A percentile compares a stretch with the other conserved stretches of the same genome.
phyloP scores from a whole-genome alignment of 176 grass and related monocot genomes.

The Tillandsia leiboldiana region DNA sequence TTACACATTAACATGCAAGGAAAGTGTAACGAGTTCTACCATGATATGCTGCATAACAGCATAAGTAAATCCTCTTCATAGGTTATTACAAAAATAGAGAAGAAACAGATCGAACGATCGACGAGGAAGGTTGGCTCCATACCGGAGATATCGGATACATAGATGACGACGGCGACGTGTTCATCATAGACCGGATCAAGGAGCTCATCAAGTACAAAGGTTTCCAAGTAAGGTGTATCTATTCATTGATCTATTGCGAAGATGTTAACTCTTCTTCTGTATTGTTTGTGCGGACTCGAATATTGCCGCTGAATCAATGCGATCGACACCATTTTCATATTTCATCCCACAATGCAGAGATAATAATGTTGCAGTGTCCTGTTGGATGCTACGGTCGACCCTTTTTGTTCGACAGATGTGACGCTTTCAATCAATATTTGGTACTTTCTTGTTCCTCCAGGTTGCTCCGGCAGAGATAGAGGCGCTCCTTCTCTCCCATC shows the following conservation, averaged over 20 bases:
- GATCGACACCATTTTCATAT: no score
- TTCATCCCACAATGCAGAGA: no score
- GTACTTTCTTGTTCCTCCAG: conserved; percentile 16
- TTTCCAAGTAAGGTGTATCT: conserved; percentile 39
- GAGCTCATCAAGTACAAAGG: conserved; percentile 98
- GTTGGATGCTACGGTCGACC: no score
- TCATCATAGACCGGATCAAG: conserved; percentile 79
- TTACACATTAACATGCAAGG: no score
- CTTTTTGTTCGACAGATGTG: not conserved
- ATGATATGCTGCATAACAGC: conserved; percentile 1
- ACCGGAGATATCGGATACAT: conserved; percentile 90
- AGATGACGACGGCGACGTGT: conserved; percentile 78
- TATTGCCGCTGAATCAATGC: not conserved
- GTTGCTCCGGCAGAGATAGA: conserved; percentile 83
- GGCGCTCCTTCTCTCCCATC: conserved; percentile 66
- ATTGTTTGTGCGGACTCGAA: not conserved
- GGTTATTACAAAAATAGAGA: conserved; percentile 64
- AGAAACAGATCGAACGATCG: conserved; percentile 68
- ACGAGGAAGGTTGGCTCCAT: conserved; percentile 67
- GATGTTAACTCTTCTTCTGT: no score
- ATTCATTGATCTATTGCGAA: not conserved
- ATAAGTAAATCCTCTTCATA: not conserved
- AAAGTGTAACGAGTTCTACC: no score
- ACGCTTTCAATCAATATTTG: not conserved
- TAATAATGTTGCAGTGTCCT: no score